Evolutionary conservation across 2,329 filamentous ascomycete genomes (phyloP).

Genomic region (Waltergamsia citrina): DNA sequence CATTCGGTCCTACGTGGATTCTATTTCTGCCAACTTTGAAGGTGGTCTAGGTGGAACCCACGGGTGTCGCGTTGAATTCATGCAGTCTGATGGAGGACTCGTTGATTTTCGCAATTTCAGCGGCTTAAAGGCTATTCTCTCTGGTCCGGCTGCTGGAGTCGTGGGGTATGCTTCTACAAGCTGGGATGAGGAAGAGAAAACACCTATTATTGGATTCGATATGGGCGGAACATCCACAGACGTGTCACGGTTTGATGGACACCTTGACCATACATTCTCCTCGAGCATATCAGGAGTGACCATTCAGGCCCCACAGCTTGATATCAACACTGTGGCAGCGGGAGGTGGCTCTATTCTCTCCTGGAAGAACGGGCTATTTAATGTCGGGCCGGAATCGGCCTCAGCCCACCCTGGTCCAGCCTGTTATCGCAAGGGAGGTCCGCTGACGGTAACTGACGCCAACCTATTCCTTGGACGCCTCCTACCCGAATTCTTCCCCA

Average conservation of each 20-base stretch:
- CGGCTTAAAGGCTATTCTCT: slow-evolving; percentile 1
- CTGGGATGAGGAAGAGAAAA: neutral
- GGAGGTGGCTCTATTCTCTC: no score
- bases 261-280: slow-evolving; percentile 45
- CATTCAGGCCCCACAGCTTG: slow-evolving; percentile 36
- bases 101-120: slow-evolving; percentile 7
- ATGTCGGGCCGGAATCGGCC: no score
- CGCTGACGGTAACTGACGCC: no score
- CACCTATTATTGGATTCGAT: no score
- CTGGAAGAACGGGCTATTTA: no score
- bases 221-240: slow-evolving; percentile 60
- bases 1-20: slow-evolving; percentile 26
- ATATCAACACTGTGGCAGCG: slow-evolving; percentile 70
- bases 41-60: neutral
- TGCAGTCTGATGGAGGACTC: slow-evolving; percentile 6
- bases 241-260: slow-evolving; percentile 56
- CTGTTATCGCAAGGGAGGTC: no score
- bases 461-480: no score
- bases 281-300: slow-evolving; percentile 34
- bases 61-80: slow-evolving; percentile 2
- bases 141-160: slow-evolving; percentile 1
- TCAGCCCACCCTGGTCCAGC: no score
- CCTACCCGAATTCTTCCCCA: no score
- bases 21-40: neutral
- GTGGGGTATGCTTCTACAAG: slow-evolving; percentile 1